Conservation (phyloP, 129 eudicot species). For the Arctium lappa region DNA sequence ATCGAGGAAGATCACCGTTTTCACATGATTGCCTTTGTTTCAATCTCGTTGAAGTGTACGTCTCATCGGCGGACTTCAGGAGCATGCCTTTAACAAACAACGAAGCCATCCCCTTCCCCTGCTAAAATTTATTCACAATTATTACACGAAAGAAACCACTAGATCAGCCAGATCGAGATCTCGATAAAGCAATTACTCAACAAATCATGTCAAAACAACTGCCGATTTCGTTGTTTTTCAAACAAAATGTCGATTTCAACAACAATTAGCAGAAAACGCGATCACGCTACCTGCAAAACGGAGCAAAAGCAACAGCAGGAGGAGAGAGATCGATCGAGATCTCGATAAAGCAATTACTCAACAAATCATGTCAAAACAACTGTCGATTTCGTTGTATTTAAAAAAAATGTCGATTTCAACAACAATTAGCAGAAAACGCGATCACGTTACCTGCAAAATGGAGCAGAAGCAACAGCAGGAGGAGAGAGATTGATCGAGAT, state of each 20-base stretch:
- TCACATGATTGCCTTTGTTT: conserved; percentile 32
- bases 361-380: not conserved
- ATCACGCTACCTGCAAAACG: not conserved
- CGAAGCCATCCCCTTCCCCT: conserved; percentile 36
- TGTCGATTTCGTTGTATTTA: not conserved
- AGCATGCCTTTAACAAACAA: conserved; percentile 36
- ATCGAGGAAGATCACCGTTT: conserved; percentile 18
- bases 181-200: not conserved
- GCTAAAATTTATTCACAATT: conserved; percentile 1
- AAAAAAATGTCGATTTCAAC: not conserved
- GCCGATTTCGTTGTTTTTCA: not conserved
- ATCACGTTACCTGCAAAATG: not conserved
- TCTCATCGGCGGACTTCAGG: conserved; percentile 30
- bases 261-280: not conserved
- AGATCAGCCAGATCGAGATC: not conserved
- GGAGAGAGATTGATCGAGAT: not conserved
- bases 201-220: not conserved
- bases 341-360: not conserved
- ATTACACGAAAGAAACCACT: not conserved
- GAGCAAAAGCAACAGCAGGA: not conserved
- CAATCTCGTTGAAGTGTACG: conserved; percentile 15
- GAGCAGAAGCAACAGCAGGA: not conserved
- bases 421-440: not conserved
- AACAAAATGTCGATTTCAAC: not conserved
- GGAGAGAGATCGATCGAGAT: not conserved